Evolutionary conservation across 257 asterid species (phyloP).

Genomic region (Nicotiana undulata): DNA sequence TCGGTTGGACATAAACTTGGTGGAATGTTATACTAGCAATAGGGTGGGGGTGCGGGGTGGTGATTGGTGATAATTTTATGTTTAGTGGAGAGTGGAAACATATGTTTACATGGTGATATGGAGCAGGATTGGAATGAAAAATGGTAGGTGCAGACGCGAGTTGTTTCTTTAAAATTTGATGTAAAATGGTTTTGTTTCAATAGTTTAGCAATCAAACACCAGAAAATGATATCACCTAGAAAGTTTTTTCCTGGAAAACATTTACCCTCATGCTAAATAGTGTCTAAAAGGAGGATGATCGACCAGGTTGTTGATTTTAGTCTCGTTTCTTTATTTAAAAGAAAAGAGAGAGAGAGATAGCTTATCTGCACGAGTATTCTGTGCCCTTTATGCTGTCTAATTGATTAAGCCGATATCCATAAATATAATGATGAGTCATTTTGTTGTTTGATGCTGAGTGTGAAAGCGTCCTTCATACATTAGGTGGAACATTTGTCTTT

Average conservation of each 20-base stretch:
- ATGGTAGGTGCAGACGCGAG: not conserved
- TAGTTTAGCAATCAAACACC: not conserved
- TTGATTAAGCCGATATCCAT: not conserved
- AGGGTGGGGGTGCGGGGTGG: not conserved
- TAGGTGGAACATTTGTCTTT: not conserved
- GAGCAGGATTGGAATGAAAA: not conserved
- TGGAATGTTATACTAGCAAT: not conserved
- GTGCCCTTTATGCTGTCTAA: not conserved
- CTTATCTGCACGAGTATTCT: not conserved
- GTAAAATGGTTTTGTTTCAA: not conserved
- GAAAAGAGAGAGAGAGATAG: not conserved
- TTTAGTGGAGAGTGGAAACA: conserved; percentile 6
- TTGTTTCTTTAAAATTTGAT: not conserved
- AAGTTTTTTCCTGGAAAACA: not conserved
- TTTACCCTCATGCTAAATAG: not conserved
- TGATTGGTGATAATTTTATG: not conserved
- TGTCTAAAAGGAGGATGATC: not conserved
- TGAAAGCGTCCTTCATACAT: not conserved
- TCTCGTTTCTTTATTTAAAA: not conserved
- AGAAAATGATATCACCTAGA: not conserved
- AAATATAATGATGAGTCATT: not conserved
- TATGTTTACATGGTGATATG: not conserved
- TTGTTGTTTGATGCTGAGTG: not conserved
- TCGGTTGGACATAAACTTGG: not conserved
- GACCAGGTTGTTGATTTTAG: not conserved